phyloP scores from a whole-genome alignment of 2,329 filamentous ascomycete species.

The Arthrocladium fulminans region DNA sequence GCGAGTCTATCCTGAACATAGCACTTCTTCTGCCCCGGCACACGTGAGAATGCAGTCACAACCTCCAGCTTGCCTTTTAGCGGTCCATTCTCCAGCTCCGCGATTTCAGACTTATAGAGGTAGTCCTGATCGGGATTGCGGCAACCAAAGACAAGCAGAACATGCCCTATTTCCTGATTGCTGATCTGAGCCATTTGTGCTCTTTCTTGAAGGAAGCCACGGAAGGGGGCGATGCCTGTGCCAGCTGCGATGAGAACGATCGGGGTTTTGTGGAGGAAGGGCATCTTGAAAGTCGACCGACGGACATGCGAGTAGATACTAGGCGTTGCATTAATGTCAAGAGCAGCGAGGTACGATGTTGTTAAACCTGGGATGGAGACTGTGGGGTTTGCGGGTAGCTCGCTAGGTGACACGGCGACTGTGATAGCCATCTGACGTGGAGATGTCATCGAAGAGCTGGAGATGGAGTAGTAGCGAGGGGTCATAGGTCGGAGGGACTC shows the following conservation, averaged over 20 bases:
- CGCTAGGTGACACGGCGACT: conserved; percentile 11
- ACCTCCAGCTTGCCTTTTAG: conserved; percentile 10
- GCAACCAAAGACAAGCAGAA: conserved; percentile 21
- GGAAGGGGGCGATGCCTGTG: conserved; percentile 24
- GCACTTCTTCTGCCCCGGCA: conserved; percentile 14
- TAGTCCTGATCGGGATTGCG: conserved; percentile 23
- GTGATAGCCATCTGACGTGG: conserved; percentile 18
- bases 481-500: conserved; percentile 19
- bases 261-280: conserved; percentile 19
- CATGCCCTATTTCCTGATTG: conserved; percentile 9
- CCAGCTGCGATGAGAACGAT: conserved; percentile 23
- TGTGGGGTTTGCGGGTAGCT: conserved; percentile 6
- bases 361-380: conserved; percentile 12
- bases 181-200: conserved; percentile 11
- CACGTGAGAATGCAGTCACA: conserved; percentile 25
- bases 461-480: conserved; percentile 24
- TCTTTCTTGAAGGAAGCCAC: conserved; percentile 23
- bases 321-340: background rate
- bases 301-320: conserved; percentile 8
- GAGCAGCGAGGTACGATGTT: conserved; percentile 12
- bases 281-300: conserved; percentile 21
- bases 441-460: conserved; percentile 18
- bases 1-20: conserved; percentile 36
- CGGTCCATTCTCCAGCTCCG: conserved; percentile 2
- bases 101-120: conserved; percentile 15